Percentiles rank a stretch among this genome's conserved stretches.
Evolutionary conservation across 2,329 filamentous ascomycete species (phyloP).

Genomic region (Capronia epimyces): DNA sequence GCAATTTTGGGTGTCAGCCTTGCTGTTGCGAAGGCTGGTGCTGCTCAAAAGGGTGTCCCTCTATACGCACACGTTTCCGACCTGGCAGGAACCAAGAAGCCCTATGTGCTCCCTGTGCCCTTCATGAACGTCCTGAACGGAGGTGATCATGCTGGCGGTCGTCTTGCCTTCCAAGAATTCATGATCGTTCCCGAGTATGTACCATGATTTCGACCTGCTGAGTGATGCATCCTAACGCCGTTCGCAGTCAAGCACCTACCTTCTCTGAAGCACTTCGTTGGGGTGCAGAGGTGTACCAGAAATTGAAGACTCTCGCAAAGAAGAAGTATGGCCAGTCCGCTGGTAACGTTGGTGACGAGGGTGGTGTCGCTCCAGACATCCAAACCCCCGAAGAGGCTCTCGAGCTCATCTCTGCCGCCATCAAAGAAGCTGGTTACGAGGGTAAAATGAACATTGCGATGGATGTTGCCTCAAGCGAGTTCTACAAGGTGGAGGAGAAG

Average conservation of each 20-base stretch:
- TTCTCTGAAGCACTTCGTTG: conserved; percentile 96
- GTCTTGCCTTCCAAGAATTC: conserved; percentile 92
- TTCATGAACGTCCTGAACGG: conserved; percentile 95
- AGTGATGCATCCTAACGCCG: conserved; percentile 13
- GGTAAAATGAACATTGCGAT: conserved; percentile 97
- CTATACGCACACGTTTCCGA: conserved; percentile 85
- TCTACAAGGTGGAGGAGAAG: conserved; percentile 96
- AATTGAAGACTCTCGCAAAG: conserved; percentile 94
- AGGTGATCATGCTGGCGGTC: conserved; percentile 94
- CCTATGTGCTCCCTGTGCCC: conserved; percentile 80
- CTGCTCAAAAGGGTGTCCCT: conserved; percentile 81
- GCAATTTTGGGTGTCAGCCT: conserved; percentile 57
- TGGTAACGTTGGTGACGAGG: conserved; percentile 98
- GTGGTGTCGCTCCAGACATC: conserved; percentile 98
- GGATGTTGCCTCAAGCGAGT: conserved; percentile 98
- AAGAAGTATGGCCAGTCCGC: conserved; percentile 99
- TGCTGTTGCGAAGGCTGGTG: conserved; percentile 72
- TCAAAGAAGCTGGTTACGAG: conserved; percentile 91
- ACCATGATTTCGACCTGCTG: background rate
- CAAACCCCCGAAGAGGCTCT: conserved; percentile 95
- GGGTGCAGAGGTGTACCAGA: conserved; percentile 96
- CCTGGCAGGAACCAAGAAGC: conserved; percentile 84
- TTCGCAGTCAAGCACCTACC: conserved; percentile 65
- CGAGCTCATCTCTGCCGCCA: conserved; percentile 89
- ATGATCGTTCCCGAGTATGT: conserved; percentile 80